Evolutionary conservation across 768 basidiomycete species (phyloP).

Genomic region (Panus rudis): DNA sequence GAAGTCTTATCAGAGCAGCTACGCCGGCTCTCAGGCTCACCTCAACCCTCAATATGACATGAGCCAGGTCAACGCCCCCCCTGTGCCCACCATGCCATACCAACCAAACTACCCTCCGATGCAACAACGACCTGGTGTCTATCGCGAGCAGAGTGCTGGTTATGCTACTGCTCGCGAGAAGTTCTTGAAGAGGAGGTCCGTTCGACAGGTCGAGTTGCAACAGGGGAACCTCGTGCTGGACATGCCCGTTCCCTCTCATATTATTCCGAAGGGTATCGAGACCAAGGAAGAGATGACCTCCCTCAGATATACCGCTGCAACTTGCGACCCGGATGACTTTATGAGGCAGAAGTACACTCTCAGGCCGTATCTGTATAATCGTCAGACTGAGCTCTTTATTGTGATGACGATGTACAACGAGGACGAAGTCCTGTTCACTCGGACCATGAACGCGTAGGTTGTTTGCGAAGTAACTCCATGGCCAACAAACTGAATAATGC

Average conservation of each 20-base stretch:
- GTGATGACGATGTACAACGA: slow-evolving; percentile 98
- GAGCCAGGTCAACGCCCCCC: slow-evolving; percentile 43
- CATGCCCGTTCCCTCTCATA: slow-evolving; percentile 70
- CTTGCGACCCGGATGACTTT: slow-evolving; percentile 87
- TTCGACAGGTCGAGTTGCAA: slow-evolving; percentile 72
- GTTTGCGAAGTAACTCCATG: neutral
- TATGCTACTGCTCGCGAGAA: slow-evolving; percentile 70
- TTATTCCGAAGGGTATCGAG: slow-evolving; percentile 59
- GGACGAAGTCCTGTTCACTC: slow-evolving; percentile 70
- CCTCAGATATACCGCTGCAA: slow-evolving; percentile 84
- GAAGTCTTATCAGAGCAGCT: slow-evolving; percentile 60
- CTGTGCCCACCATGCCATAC: slow-evolving; percentile 50
- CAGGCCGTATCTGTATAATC: slow-evolving; percentile 69
- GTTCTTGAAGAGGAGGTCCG: slow-evolving; percentile 74
- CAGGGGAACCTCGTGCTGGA: slow-evolving; percentile 84
- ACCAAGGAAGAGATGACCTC: slow-evolving; percentile 71
- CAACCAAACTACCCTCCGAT: slow-evolving; percentile 54
- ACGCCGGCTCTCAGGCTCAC: slow-evolving; percentile 65
- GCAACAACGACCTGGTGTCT: slow-evolving; percentile 39
- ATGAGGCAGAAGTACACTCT: slow-evolving; percentile 71
- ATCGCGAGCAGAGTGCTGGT: slow-evolving; percentile 40
- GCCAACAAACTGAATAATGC: neutral
- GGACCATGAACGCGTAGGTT: slow-evolving; percentile 79
- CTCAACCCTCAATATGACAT: slow-evolving; percentile 52
- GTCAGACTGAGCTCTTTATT: slow-evolving; percentile 88